Conservation (phyloP, 2,329 filamentous ascomycete species). For the Penicillium rolfsii region DNA sequence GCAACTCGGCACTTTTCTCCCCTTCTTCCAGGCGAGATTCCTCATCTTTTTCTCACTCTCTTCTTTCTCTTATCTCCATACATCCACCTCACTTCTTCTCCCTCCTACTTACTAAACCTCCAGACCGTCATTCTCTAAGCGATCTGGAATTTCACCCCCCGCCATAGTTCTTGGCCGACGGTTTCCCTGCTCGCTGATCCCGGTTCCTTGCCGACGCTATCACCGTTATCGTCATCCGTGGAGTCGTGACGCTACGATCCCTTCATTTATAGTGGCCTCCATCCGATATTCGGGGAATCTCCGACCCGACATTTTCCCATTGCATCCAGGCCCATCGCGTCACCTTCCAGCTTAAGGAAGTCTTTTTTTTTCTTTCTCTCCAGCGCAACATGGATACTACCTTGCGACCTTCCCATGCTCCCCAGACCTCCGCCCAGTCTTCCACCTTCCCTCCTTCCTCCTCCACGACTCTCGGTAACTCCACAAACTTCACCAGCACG, state of each 20-base stretch:
- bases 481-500: slow-evolving; percentile 15
- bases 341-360: background rate
- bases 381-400: slow-evolving; percentile 24
- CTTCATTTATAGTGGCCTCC: slow-evolving; percentile 14
- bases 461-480: slow-evolving; percentile 15
- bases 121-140: slow-evolving; percentile 15
- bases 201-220: slow-evolving; percentile 13
- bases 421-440: slow-evolving; percentile 20
- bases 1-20: background rate
- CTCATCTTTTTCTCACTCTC: slow-evolving; percentile 6
- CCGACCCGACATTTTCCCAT: slow-evolving; percentile 5
- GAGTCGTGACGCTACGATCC: slow-evolving; percentile 15
- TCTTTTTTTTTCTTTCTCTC: background rate
- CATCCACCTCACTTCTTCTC: background rate
- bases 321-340: background rate
- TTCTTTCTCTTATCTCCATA: background rate
- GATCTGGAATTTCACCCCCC: slow-evolving; percentile 6
- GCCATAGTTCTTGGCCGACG: slow-evolving; percentile 2
- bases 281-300: slow-evolving; percentile 6
- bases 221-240: slow-evolving; percentile 18
- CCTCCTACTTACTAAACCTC: background rate
- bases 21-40: background rate
- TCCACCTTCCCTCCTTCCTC: slow-evolving; percentile 19
- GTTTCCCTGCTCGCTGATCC: slow-evolving; percentile 6
- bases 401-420: slow-evolving; percentile 20